These are phyloP conservation scores for Malus orientalis DNA, from an alignment of 306 rosid genomes.

Conservation along the genomic window DNA sequence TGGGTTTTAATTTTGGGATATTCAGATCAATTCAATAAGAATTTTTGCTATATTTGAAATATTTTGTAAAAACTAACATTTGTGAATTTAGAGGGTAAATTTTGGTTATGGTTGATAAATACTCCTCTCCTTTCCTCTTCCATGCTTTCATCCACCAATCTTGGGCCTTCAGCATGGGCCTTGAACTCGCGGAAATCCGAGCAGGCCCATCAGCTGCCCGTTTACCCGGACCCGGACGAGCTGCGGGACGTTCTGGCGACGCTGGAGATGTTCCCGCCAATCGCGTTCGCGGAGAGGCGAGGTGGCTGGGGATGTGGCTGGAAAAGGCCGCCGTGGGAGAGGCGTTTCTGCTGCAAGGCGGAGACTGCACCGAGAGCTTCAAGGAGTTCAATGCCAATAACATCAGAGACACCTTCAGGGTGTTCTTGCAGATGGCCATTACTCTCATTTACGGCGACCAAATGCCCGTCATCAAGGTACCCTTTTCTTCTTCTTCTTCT, in stretches of 20 bases:
- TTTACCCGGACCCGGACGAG: constrained; percentile 26
- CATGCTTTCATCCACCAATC: not conserved
- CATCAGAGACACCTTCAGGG: constrained; percentile 28
- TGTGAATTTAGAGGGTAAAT: too few relatives aligned
- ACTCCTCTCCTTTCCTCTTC: not conserved
- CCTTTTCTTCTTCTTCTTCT: not conserved
- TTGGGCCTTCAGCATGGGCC: constrained; percentile 16
- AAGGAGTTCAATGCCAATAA: constrained; percentile 60
- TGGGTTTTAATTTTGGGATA: too few relatives aligned
- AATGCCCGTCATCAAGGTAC: constrained; percentile 32
- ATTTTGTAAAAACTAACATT: not conserved
- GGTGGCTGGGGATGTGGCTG: constrained; percentile 26
- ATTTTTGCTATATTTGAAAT: too few relatives aligned
- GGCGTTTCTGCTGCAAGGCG: constrained; percentile 36
- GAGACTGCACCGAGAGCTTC: constrained; percentile 75
- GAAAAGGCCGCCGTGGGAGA: constrained; percentile 35
- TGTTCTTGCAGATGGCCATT: constrained; percentile 35
- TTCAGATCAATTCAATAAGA: too few relatives aligned
- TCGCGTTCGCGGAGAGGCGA: constrained; percentile 39
- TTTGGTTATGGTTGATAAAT: too few relatives aligned
- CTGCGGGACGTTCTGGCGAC: constrained; percentile 19
- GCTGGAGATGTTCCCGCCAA: constrained; percentile 30
- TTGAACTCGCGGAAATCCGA: constrained; percentile 35
- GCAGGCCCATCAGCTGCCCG: constrained; percentile 32
- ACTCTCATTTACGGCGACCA: constrained; percentile 29